Evolutionary conservation across 2,329 filamentous ascomycete species (phyloP).

Genomic region (Cercospora janseana): DNA sequence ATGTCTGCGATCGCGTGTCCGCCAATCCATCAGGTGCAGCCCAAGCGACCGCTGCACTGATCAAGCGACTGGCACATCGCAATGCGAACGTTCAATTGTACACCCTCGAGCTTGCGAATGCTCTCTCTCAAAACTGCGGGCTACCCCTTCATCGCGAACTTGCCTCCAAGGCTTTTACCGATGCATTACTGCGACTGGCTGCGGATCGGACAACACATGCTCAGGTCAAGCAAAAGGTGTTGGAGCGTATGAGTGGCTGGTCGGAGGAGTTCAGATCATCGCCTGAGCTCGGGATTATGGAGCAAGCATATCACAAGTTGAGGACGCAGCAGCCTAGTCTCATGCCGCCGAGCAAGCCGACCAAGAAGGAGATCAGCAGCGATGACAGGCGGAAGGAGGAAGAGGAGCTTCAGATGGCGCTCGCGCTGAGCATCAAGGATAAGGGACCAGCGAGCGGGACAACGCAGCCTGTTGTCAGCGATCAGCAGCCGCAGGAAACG

Average conservation of each 20-base stretch:
- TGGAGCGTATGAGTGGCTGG: constrained; percentile 97
- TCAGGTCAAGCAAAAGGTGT: constrained; percentile 94
- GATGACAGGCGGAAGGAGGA: constrained; percentile 91
- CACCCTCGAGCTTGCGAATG: constrained; percentile 89
- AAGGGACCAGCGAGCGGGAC: constrained; percentile 50
- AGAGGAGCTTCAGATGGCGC: constrained; percentile 92
- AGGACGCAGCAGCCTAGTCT: constrained; percentile 77
- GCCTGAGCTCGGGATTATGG: constrained; percentile 94
- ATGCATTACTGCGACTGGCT: constrained; percentile 84
- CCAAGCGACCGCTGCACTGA: constrained; percentile 75
- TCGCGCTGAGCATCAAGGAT: constrained; percentile 89
- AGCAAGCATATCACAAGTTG: constrained; percentile 84
- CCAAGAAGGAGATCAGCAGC: constrained; percentile 88
- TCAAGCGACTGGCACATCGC: constrained; percentile 85
- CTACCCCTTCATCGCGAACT: constrained; percentile 83
- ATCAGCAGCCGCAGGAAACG: constrained; percentile 39
- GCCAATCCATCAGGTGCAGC: constrained; percentile 37
- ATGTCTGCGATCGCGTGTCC: constrained; percentile 42
- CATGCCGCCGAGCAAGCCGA: constrained; percentile 81
- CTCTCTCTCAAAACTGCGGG: constrained; percentile 88
- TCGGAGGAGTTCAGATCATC: constrained; percentile 88
- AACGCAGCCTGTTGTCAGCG: constrained; percentile 23
- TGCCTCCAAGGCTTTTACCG: constrained; percentile 88
- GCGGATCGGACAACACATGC: constrained; percentile 92
- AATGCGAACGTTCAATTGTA: constrained; percentile 97